Evolutionary conservation across 306 rosid species (phyloP).

Genomic region (Inga laurina): DNA sequence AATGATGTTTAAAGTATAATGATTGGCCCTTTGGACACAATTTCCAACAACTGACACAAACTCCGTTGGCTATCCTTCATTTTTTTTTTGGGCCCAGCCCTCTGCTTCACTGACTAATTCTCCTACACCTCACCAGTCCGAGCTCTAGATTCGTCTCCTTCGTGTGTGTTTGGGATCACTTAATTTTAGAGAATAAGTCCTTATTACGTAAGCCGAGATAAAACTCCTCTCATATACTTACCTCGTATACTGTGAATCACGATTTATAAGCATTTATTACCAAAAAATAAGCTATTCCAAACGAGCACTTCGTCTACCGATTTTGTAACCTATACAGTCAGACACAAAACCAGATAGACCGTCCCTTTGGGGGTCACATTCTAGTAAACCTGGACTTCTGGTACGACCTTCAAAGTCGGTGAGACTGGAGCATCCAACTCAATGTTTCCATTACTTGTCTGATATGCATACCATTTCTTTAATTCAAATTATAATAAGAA

Average conservation of each 20-base stretch:
- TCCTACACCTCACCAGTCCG: conserved; percentile 23
- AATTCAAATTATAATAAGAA: background rate
- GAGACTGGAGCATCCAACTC: background rate
- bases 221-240: too few relatives aligned
- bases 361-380: conserved; percentile 11
- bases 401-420: conserved; percentile 42
- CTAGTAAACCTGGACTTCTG: conserved; percentile 35
- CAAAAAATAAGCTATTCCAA: too few relatives aligned
- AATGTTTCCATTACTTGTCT: background rate
- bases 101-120: background rate
- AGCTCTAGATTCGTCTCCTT: background rate
- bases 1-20: too few relatives aligned
- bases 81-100: conserved; percentile 8
- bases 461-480: background rate
- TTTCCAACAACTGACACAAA: too few relatives aligned
- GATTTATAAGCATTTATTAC: too few relatives aligned
- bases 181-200: too few relatives aligned
- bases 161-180: too few relatives aligned
- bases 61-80: too few relatives aligned
- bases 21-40: too few relatives aligned
- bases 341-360: conserved; percentile 26
- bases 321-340: conserved; percentile 37
- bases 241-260: too few relatives aligned
- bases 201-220: too few relatives aligned
- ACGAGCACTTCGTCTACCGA: conserved; percentile 18